phyloP scores from a whole-genome alignment of 306 rosid species.

The Heteromeles arbutifolia region DNA sequence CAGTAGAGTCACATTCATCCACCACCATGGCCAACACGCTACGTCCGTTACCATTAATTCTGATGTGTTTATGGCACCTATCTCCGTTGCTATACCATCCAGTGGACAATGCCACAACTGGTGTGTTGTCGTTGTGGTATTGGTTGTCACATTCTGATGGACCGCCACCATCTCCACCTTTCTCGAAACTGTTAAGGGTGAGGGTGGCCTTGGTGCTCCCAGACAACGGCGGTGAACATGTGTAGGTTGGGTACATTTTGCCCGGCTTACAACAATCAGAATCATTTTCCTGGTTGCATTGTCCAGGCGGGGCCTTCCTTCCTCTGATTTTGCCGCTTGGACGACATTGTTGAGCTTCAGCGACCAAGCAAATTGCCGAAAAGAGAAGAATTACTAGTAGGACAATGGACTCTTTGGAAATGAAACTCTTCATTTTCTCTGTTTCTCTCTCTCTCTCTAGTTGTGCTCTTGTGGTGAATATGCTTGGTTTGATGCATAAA shows the following conservation, averaged over 20 bases:
- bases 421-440: conserved; percentile 7
- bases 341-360: conserved; percentile 8
- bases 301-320: conserved; percentile 22
- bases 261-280: conserved; percentile 37
- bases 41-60: conserved; percentile 40
- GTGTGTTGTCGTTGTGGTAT: conserved; percentile 28
- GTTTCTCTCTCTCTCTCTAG: neutral
- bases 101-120: conserved; percentile 44
- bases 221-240: conserved; percentile 31
- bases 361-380: neutral
- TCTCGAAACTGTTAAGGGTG: conserved; percentile 43
- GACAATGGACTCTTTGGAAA: neutral
- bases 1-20: conserved; percentile 57
- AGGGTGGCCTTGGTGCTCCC: conserved; percentile 32
- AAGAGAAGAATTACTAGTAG: neutral
- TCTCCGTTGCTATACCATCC: conserved; percentile 29
- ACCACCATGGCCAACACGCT: conserved; percentile 49
- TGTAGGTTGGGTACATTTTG: conserved; percentile 25
- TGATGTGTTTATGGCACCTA: conserved; percentile 35
- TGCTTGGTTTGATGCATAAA: neutral
- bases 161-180: conserved; percentile 34
- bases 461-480: neutral
- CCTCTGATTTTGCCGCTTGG: conserved; percentile 13
- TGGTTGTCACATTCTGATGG: conserved; percentile 34
- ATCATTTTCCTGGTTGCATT: conserved; percentile 36